Percentiles rank a stretch among this genome's conserved stretches.
phyloP scores from a whole-genome alignment of 352 stramenopile genomes.

The Blastocystis sp. region DNA sequence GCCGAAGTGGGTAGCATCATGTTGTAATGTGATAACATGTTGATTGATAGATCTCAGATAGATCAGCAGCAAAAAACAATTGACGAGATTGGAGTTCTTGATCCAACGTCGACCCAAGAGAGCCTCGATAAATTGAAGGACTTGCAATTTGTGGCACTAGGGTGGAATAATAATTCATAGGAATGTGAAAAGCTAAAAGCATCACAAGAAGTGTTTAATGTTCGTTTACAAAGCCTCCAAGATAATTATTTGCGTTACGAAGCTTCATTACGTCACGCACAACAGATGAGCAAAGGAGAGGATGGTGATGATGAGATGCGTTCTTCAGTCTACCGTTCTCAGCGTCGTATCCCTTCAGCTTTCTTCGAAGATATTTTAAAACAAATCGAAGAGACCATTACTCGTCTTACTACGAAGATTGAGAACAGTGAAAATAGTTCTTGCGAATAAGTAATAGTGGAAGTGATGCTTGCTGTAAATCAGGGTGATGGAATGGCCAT shows the following conservation, averaged over 20 bases:
- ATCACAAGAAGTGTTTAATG: background rate
- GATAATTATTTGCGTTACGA: background rate
- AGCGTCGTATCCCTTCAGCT: background rate
- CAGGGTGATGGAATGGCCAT: background rate
- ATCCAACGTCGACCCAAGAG: background rate
- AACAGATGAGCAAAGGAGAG: background rate
- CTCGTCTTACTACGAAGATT: background rate
- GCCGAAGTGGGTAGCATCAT: background rate
- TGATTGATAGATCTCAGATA: constrained; percentile 19
- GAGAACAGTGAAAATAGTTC: background rate
- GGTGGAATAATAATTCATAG: background rate
- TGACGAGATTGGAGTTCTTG: background rate
- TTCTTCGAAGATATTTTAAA: constrained; percentile 55
- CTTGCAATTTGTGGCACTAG: background rate
- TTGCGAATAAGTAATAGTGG: constrained; percentile 20
- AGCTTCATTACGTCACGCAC: background rate
- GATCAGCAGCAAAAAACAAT: constrained; percentile 5
- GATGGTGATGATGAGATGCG: background rate
- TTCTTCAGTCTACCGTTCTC: background rate
- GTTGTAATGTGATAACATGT: background rate
- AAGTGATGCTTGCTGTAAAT: constrained; percentile 3
- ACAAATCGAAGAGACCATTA: background rate
- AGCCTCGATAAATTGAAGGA: background rate
- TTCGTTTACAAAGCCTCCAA: background rate
- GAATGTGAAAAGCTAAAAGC: constrained; percentile 31